Conservation (phyloP, 371 early-diverging fungal genomes). For the Mucor racemosus region DNA sequence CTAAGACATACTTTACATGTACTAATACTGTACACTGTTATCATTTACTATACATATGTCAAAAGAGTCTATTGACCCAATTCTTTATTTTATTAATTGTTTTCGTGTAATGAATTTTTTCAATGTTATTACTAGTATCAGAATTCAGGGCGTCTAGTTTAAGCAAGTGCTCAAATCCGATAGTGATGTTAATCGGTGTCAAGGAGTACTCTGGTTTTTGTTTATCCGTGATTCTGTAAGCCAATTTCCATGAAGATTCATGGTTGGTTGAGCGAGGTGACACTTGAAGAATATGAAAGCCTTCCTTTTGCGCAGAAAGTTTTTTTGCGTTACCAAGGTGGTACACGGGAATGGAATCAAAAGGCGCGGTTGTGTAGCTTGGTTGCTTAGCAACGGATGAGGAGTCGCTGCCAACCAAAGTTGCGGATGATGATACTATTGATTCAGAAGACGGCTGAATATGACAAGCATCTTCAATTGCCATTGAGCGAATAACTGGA, state of each 20-base stretch:
- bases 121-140: not conserved
- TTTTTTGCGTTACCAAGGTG: conserved; percentile 3
- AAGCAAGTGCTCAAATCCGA: not conserved
- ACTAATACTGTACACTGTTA: too few species aligned
- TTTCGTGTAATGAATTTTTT: not conserved
- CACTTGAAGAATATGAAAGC: conserved; percentile 8
- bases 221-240: conserved; percentile 10
- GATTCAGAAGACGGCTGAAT: not conserved
- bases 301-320: conserved; percentile 9
- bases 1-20: too few species aligned
- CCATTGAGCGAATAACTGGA: conserved; percentile 16
- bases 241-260: not conserved
- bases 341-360: not conserved
- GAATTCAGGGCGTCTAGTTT: not conserved
- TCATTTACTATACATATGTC: not conserved
- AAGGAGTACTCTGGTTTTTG: not conserved
- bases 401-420: not conserved
- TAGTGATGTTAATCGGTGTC: not conserved
- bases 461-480: conserved; percentile 4
- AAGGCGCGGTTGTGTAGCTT: not conserved
- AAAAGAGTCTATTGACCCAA: not conserved
- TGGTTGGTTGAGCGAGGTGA: not conserved
- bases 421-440: not conserved
- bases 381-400: conserved; percentile 5
- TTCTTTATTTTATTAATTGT: not conserved